Evolutionary conservation across 805 yeast genomes (phyloP).

Genomic region (Wickerhamomyces xylosicus): DNA sequence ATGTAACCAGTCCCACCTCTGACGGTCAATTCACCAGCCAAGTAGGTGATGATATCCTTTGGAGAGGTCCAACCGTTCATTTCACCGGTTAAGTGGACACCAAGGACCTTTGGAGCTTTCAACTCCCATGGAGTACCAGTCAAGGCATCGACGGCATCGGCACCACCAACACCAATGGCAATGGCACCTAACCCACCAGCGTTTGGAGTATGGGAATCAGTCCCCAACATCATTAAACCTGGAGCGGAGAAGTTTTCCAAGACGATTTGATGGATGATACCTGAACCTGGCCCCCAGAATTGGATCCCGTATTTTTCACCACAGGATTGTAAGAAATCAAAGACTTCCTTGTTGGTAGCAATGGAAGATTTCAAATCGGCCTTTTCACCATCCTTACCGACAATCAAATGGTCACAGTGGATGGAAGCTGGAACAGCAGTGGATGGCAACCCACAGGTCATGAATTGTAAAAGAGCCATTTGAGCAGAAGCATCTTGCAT

Average conservation of each 20-base stretch:
- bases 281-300: constrained; percentile 99
- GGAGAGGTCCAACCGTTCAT: constrained; percentile 96
- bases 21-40: constrained; percentile 91
- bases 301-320: constrained; percentile 94
- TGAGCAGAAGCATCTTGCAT: constrained; percentile 99
- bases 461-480: constrained; percentile 94
- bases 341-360: constrained; percentile 87
- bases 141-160: constrained; percentile 96
- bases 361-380: constrained; percentile 80
- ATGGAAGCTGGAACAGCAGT: constrained; percentile 94
- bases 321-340: constrained; percentile 80
- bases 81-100: constrained; percentile 88
- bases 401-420: constrained; percentile 96
- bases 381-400: constrained; percentile 87
- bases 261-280: constrained; percentile 95
- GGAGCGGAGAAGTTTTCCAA: constrained; percentile 96
- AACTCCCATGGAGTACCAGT: constrained; percentile 94
- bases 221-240: constrained; percentile 93
- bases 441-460: constrained; percentile 87
- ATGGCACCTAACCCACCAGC: constrained; percentile 98
- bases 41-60: constrained; percentile 86
- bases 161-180: constrained; percentile 99
- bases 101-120: constrained; percentile 92
- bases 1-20: constrained; percentile 98
- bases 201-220: constrained; percentile 96